Conservation (phyloP, 164 flowering plant genomes). For the Warburgia ugandensis region DNA sequence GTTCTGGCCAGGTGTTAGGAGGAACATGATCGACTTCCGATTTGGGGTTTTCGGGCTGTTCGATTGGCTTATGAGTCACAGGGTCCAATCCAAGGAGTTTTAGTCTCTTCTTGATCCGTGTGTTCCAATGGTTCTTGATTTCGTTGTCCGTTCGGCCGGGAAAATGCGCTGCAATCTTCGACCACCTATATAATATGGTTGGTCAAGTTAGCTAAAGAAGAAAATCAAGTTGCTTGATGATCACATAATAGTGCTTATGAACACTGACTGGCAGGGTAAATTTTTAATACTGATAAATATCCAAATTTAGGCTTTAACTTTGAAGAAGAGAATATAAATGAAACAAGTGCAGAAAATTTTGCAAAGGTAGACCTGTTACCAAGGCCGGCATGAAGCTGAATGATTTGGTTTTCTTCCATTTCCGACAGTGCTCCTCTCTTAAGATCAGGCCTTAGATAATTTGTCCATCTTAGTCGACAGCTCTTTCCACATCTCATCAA, state of each 20-base stretch:
- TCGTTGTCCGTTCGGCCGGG: slow-evolving; percentile 76
- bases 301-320: not conserved
- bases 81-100: slow-evolving; percentile 55
- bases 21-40: slow-evolving; percentile 8
- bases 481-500: slow-evolving; percentile 78
- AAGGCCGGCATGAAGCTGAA: slow-evolving; percentile 55
- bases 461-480: slow-evolving; percentile 75
- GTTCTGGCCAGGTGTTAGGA: not conserved
- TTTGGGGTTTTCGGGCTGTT: slow-evolving; percentile 10
- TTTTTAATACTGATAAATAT: too few relatives aligned
- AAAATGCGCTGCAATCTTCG: slow-evolving; percentile 66
- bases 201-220: not conserved
- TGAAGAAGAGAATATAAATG: not conserved
- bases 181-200: slow-evolving; percentile 40
- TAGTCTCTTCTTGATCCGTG: slow-evolving; percentile 57
- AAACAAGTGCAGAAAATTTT: not conserved
- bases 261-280: too few relatives aligned
- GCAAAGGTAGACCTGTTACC: slow-evolving; percentile 49
- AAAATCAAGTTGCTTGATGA: not conserved
- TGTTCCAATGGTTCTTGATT: slow-evolving; percentile 80
- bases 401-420: slow-evolving; percentile 55
- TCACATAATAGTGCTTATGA: too few relatives aligned
- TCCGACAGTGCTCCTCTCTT: slow-evolving; percentile 64
- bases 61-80: slow-evolving; percentile 42
- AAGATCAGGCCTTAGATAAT: slow-evolving; percentile 73